Percentiles rank a stretch among this genome's conserved stretches.
phyloP scores from a whole-genome alignment of 768 basidiomycete species.

The Albatrellus ellisii region DNA sequence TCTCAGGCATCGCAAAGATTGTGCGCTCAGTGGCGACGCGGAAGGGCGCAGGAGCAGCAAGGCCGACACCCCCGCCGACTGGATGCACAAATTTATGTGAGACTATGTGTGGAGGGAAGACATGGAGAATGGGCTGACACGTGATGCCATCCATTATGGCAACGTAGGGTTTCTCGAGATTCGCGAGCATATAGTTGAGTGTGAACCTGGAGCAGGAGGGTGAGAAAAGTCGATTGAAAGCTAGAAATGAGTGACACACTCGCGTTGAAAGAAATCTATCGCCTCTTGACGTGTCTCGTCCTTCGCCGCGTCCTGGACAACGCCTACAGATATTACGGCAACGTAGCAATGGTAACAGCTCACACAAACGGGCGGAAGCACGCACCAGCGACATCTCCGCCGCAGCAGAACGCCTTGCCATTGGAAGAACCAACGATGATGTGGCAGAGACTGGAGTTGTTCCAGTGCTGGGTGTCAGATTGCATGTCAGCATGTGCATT shows the following conservation, averaged over 20 bases:
- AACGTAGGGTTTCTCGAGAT: conserved; percentile 78
- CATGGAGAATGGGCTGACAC: conserved; percentile 39
- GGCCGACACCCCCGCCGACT: conserved; percentile 97
- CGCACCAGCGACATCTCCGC: conserved; percentile 87
- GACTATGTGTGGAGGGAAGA: conserved; percentile 6
- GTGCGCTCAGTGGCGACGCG: conserved; percentile 92
- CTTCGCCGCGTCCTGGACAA: conserved; percentile 37
- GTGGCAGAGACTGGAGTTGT: conserved; percentile 51
- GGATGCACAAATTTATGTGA: conserved; percentile 4
- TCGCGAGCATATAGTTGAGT: conserved; percentile 59
- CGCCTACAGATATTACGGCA: conserved; percentile 26
- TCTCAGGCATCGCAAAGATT: conserved; percentile 92
- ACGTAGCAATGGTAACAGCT: background rate
- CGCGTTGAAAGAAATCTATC: conserved; percentile 82
- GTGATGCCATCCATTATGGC: conserved; percentile 84
- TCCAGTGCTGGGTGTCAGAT: conserved; percentile 47
- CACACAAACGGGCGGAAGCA: conserved; percentile 2
- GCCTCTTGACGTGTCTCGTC: conserved; percentile 44
- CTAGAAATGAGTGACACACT: conserved; percentile 36
- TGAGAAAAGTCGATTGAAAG: background rate
- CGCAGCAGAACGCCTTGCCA: conserved; percentile 81
- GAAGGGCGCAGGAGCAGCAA: conserved; percentile 74
- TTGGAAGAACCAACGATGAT: conserved; percentile 61
- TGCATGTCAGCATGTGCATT: background rate
- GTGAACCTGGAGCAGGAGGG: conserved; percentile 46